Percentiles rank a stretch among this genome's conserved stretches.
phyloP scores from a whole-genome alignment of 805 yeast species.

The Priceomyces castillae region DNA sequence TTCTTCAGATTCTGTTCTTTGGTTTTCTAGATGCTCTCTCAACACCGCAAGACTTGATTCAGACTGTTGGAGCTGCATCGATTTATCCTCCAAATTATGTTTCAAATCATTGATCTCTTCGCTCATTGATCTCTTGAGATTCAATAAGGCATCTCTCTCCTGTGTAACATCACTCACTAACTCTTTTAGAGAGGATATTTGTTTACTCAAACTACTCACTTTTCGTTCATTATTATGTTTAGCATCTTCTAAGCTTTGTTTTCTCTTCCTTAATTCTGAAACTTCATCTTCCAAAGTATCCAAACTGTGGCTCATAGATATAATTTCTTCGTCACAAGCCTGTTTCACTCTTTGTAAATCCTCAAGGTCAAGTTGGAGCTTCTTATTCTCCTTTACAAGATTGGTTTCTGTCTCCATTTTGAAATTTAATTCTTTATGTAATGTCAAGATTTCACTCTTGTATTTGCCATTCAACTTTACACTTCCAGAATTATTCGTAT shows the following conservation, averaged over 20 bases:
- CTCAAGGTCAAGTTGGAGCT: slow-evolving; percentile 58
- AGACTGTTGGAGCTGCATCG: slow-evolving; percentile 21
- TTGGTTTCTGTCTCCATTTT: slow-evolving; percentile 65
- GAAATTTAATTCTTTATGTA: slow-evolving; percentile 52
- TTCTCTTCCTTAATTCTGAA: slow-evolving; percentile 25
- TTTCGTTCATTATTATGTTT: slow-evolving; percentile 35
- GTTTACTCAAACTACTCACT: slow-evolving; percentile 37
- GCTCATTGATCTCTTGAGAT: slow-evolving; percentile 31
- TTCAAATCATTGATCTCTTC: slow-evolving; percentile 26
- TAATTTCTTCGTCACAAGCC: slow-evolving; percentile 28
- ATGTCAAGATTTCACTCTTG: slow-evolving; percentile 50
- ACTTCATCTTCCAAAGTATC: slow-evolving; percentile 34
- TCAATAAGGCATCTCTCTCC: slow-evolving; percentile 61
- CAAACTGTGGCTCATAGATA: slow-evolving; percentile 41
- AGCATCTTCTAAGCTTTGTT: slow-evolving; percentile 32
- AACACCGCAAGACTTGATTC: slow-evolving; percentile 29
- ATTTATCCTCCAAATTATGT: slow-evolving; percentile 24
- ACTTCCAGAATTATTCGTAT: slow-evolving; percentile 44
- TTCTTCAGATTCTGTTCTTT: slow-evolving; percentile 32
- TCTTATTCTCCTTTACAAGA: slow-evolving; percentile 60
- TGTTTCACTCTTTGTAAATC: slow-evolving; percentile 29
- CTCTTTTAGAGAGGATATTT: slow-evolving; percentile 54
- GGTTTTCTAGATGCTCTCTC: slow-evolving; percentile 32
- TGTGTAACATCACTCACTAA: slow-evolving; percentile 57
- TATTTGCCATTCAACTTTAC: slow-evolving; percentile 42